These are phyloP conservation scores for Tardiomyces digboiensis DNA, from an alignment of 1,139 yeast genomes.

Conservation along the genomic window DNA sequence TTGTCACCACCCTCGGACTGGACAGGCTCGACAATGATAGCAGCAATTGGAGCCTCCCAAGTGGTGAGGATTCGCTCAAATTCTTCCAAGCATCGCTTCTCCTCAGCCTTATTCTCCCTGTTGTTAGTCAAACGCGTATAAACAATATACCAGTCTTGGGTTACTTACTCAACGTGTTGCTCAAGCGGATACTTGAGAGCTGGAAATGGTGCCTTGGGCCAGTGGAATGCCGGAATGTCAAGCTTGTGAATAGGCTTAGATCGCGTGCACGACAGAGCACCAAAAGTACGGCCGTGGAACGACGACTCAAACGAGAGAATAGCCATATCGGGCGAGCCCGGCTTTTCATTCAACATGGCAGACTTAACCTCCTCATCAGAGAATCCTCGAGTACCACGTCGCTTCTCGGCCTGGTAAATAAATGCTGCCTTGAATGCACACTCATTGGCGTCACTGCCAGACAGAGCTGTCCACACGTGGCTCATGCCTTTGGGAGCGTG, in stretches of 20 bases:
- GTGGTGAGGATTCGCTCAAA: slow-evolving; percentile 47
- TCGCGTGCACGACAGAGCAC: slow-evolving; percentile 67
- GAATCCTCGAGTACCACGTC: slow-evolving; percentile 46
- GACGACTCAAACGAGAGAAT: slow-evolving; percentile 64
- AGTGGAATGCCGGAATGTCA: slow-evolving; percentile 74
- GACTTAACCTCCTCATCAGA: slow-evolving; percentile 49
- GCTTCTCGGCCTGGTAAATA: slow-evolving; percentile 58
- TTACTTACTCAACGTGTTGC: slow-evolving; percentile 37
- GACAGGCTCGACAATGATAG: slow-evolving; percentile 67
- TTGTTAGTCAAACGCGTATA: too few species aligned
- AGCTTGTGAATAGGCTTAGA: slow-evolving; percentile 79
- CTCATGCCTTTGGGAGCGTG: slow-evolving; percentile 66
- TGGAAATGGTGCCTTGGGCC: slow-evolving; percentile 87
- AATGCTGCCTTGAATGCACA: slow-evolving; percentile 80
- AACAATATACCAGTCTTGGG: too few species aligned
- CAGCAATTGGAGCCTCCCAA: slow-evolving; percentile 65
- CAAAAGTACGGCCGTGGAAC: slow-evolving; percentile 80
- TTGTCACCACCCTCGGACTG: slow-evolving; percentile 88
- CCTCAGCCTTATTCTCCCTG: slow-evolving; percentile 57
- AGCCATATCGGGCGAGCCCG: slow-evolving; percentile 68
- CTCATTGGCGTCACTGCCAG: slow-evolving; percentile 82
- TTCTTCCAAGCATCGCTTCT: slow-evolving; percentile 50
- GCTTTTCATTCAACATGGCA: slow-evolving; percentile 58
- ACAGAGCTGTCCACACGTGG: slow-evolving; percentile 62
- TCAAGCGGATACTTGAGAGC: slow-evolving; percentile 64